Base-by-base conservation (phyloP, 495 filamentous ascomycete species). In the Thermothielavioides terrestris region DNA sequence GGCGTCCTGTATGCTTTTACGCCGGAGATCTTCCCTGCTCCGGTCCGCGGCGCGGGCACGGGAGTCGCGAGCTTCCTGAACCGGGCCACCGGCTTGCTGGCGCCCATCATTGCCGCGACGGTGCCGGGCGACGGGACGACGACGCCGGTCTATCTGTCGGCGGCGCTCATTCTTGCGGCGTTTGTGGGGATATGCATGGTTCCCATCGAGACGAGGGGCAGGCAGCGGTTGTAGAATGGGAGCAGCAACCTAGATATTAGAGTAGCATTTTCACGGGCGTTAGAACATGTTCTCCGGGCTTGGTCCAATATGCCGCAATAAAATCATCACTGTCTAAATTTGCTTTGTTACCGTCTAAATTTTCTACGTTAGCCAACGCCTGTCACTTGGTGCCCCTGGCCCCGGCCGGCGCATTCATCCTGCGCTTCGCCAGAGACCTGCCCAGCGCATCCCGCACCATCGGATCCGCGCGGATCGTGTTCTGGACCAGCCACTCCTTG, bases 1-100 rank as follows among this genome's bases (percentile, higher is more conserved):
- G 86, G 86, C n/a, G 86, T 90, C 18, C 70, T 94, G 4, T 94
- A 91, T 56, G 81, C 83, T 0, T 94, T 89, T 55, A 91, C 87
- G 1, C 86, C 87, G 3, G 87, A 91, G 65, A 80, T 91, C 28
- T 90, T 91, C 59, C 79, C 85, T 2, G 85, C 87, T 0, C 85
- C 85, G 47, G 79, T 88, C 49, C 72, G 87, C 10, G 87, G 86
- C 2, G 88, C 86, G 0, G 87, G 85, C 0, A 90, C 85, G 42
- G 87, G 86, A 1, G 68, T 91, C 20, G 81, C 86, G 3, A 84
- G 82, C 32, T 82, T 81, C 32, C 68, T 85, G 39, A 91, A 91
- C 57, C 74, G 88, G 1, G 63, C 84, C 10, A 81, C 79, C 31
- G 88, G 87, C 1, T 75, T 91, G 23, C 70, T 89, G 61, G 86